Evolutionary conservation across 2,329 filamentous ascomycete species (phyloP).

Genomic region (Pseudogymnoascus sp.): DNA sequence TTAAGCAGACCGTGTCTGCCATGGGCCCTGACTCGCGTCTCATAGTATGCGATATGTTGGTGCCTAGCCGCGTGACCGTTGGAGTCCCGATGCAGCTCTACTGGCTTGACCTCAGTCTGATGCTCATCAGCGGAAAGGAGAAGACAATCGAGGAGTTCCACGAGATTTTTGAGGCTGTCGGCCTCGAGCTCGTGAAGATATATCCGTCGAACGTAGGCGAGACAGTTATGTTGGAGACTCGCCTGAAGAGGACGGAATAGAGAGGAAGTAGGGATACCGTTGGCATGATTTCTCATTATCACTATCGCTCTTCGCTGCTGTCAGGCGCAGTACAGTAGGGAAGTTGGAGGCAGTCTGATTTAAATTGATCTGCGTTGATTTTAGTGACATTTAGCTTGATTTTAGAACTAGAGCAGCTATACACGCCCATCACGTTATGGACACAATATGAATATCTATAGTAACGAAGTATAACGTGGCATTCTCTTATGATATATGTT

Average conservation of each 20-base stretch:
- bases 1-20: conserved; percentile 21
- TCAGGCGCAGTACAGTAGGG: neutral
- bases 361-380: neutral
- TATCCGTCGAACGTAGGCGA: conserved; percentile 23
- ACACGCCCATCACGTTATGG: neutral
- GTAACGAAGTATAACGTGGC: neutral
- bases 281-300: neutral
- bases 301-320: neutral
- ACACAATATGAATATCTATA: neutral
- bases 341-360: neutral
- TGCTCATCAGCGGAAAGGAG: conserved; percentile 28
- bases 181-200: conserved; percentile 24
- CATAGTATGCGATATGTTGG: conserved; percentile 23
- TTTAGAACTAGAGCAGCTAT: neutral
- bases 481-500: neutral
- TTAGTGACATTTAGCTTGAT: neutral
- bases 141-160: conserved; percentile 25
- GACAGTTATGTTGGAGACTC: conserved; percentile 30
- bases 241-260: conserved; percentile 16
- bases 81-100: conserved; percentile 24
- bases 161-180: conserved; percentile 19
- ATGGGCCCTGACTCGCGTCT: conserved; percentile 20
- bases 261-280: too few relatives aligned
- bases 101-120: conserved; percentile 25
- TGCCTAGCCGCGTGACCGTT: conserved; percentile 19